These are phyloP conservation scores for Lodderomyces orthopsilosis DNA, from an alignment of 1,139 yeast genomes.

Conservation along the genomic window DNA sequence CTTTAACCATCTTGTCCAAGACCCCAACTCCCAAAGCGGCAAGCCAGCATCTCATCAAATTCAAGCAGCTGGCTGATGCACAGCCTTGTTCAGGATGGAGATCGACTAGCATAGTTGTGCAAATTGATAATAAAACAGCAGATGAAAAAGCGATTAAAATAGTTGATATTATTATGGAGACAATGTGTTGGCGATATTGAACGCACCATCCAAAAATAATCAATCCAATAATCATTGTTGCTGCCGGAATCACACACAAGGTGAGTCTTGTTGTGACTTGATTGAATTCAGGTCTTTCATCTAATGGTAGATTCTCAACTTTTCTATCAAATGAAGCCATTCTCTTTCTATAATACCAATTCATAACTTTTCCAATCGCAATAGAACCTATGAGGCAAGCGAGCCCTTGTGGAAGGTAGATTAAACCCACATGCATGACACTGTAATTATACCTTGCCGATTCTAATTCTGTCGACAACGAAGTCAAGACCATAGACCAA, in stretches of 20 bases:
- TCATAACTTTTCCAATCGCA: conserved; percentile 26
- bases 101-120: conserved; percentile 40
- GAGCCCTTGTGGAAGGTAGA: conserved; percentile 41
- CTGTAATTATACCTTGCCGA: conserved; percentile 28
- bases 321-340: conserved; percentile 18
- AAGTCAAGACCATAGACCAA: conserved; percentile 38
- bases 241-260: conserved; percentile 24
- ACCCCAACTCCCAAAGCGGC: conserved; percentile 37
- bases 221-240: conserved; percentile 25
- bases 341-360: conserved; percentile 27
- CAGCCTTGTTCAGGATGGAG: conserved; percentile 32
- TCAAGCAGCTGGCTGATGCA: conserved; percentile 37
- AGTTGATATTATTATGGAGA: conserved; percentile 33
- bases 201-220: conserved; percentile 43
- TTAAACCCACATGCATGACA: conserved; percentile 36
- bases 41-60: conserved; percentile 33
- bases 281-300: conserved; percentile 27
- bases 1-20: conserved; percentile 26
- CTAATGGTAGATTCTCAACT: conserved; percentile 14
- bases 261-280: conserved; percentile 27
- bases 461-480: conserved; percentile 32
- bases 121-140: no score
- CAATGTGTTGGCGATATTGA: conserved; percentile 22
- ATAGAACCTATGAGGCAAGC: conserved; percentile 30
- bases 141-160: conserved; percentile 27